phyloP scores from a whole-genome alignment of 1,139 yeast species.

The Yamadazyma buinensis region DNA sequence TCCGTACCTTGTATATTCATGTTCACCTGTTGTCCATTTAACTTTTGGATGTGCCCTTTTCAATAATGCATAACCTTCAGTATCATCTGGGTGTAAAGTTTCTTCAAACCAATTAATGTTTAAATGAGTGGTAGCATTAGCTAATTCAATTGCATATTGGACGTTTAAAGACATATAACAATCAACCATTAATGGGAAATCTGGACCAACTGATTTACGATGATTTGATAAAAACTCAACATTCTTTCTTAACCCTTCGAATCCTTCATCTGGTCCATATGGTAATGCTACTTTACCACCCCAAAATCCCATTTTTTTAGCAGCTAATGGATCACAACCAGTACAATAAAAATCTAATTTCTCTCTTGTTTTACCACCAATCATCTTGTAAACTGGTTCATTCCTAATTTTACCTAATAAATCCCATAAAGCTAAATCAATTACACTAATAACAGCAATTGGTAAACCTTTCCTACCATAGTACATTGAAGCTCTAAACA shows the following conservation, averaged over 20 bases:
- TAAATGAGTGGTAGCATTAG: constrained; percentile 33
- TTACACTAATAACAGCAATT: constrained; percentile 42
- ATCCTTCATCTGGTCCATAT: constrained; percentile 48
- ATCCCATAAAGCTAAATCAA: constrained; percentile 49
- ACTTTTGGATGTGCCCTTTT: constrained; percentile 43
- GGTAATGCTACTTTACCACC: constrained; percentile 51
- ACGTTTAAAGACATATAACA: constrained; percentile 50
- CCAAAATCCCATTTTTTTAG: constrained; percentile 46
- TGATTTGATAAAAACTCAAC: constrained; percentile 41
- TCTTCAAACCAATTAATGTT: constrained; percentile 52
- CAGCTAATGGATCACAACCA: constrained; percentile 43
- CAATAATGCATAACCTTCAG: constrained; percentile 40
- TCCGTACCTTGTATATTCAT: constrained; percentile 48
- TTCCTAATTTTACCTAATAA: constrained; percentile 43
- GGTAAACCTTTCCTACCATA: constrained; percentile 49
- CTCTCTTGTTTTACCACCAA: constrained; percentile 46
- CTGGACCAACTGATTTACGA: constrained; percentile 43
- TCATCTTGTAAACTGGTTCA: constrained; percentile 48
- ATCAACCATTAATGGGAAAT: constrained; percentile 49
- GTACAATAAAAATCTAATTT: constrained; percentile 45
- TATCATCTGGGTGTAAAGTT: constrained; percentile 47
- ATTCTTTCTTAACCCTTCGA: constrained; percentile 39
- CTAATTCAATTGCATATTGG: constrained; percentile 43
- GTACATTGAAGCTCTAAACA: constrained; percentile 47
- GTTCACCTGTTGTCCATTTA: constrained; percentile 50